phyloP scores from a whole-genome alignment of 768 basidiomycete genomes.

The Leccinum obscurum region DNA sequence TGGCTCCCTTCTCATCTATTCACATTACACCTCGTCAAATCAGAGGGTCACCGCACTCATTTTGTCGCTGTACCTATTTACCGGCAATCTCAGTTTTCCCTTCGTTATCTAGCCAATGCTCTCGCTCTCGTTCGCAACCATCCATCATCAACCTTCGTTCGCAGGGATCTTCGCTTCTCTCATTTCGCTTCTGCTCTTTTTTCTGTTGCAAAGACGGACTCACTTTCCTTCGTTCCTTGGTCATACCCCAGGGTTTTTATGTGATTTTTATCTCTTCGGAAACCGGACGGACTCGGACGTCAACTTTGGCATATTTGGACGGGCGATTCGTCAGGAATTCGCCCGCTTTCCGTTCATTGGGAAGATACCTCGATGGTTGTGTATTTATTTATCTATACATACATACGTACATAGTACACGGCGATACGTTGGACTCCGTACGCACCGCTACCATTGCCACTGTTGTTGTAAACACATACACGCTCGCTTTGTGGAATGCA shows the following conservation, averaged over 20 bases:
- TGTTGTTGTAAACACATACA: background rate
- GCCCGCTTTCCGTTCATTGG: background rate
- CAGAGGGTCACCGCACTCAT: background rate
- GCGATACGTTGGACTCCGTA: background rate
- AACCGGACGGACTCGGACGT: slow-evolving; percentile 6
- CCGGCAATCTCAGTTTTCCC: background rate
- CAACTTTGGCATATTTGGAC: background rate
- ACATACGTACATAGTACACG: background rate
- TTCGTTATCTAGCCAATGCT: slow-evolving; percentile 9
- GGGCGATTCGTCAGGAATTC: background rate
- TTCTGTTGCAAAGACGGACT: slow-evolving; percentile 20
- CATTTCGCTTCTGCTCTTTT: background rate
- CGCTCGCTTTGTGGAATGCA: slow-evolving; percentile 16
- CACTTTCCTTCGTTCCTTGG: background rate
- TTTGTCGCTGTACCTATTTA: slow-evolving; percentile 1
- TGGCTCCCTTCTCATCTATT: background rate
- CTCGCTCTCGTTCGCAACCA: slow-evolving; percentile 4
- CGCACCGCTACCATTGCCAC: background rate
- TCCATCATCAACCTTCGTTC: slow-evolving; percentile 21
- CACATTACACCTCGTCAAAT: background rate
- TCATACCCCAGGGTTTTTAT: background rate
- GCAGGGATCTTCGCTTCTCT: background rate
- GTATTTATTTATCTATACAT: background rate
- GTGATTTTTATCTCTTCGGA: slow-evolving; percentile 8
- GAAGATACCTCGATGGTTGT: slow-evolving; percentile 7